Percentiles rank a stretch among this genome's conserved stretches.
Conservation (phyloP, 129 eudicot species). For the Chrysanthemum lavandulifolium region DNA sequence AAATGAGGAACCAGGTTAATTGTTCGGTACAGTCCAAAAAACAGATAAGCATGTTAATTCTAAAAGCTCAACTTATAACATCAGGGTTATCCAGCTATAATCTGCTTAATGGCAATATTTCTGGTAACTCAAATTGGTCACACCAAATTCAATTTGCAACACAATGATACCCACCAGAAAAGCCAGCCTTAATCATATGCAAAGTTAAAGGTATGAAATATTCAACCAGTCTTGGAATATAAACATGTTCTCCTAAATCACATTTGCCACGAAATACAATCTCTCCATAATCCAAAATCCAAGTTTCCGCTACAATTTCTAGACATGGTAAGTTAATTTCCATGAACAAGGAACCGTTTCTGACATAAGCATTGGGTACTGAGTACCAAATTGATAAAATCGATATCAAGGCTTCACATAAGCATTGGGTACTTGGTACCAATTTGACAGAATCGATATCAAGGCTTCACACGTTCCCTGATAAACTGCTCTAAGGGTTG, state of each 20-base stretch:
- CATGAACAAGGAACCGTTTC: slow-evolving; percentile 18
- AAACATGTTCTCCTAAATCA: slow-evolving; percentile 15
- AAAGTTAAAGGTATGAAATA: neutral
- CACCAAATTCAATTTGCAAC: no score
- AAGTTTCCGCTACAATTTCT: neutral
- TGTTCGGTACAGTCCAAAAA: no score
- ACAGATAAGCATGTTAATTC: no score
- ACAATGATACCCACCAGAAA: neutral
- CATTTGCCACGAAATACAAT: slow-evolving; percentile 1
- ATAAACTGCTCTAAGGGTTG: slow-evolving; percentile 63
- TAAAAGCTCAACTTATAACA: no score
- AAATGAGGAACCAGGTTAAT: no score
- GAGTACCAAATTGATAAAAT: neutral
- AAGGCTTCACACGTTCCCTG: slow-evolving; percentile 67
- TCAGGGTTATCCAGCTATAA: no score
- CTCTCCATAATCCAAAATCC: slow-evolving; percentile 18
- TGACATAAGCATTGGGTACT: neutral
- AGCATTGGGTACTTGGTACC: no score
- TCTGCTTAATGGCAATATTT: no score
- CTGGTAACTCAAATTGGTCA: no score
- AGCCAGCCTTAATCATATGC: neutral
- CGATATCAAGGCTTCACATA: slow-evolving; percentile 46
- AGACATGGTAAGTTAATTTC: neutral
- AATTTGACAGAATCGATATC: slow-evolving; percentile 4
- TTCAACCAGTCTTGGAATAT: slow-evolving; percentile 3